These are phyloP conservation scores for Geotrichum cucujoidarum DNA, from an alignment of 1,139 yeast genomes.

Conservation along the genomic window DNA sequence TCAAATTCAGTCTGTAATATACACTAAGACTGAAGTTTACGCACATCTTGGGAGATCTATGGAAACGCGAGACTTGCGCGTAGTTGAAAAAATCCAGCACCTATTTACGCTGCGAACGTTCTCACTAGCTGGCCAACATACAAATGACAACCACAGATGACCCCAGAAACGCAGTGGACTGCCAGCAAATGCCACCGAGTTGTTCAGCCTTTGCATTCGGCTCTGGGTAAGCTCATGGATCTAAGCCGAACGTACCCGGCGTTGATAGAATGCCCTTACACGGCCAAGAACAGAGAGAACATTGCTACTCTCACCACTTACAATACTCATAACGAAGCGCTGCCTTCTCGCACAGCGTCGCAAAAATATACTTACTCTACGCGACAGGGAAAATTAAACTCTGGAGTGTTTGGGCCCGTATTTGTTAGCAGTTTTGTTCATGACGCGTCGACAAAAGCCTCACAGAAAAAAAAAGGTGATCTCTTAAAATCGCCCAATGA, in stretches of 20 bases:
- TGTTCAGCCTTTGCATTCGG: constrained; percentile 13
- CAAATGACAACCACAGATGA: background rate
- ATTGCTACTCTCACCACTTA: background rate
- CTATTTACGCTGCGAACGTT: too few relatives aligned
- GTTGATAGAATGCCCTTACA: constrained; percentile 11
- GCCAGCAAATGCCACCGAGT: constrained; percentile 16
- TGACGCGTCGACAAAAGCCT: background rate
- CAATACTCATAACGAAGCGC: background rate
- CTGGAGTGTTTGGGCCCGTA: constrained; percentile 4
- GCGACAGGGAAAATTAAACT: background rate
- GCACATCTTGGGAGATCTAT: too few relatives aligned
- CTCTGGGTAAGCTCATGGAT: constrained; percentile 4
- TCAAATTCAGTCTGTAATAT: too few relatives aligned
- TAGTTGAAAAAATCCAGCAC: too few relatives aligned
- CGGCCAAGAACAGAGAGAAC: constrained; percentile 2
- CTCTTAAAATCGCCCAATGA: background rate
- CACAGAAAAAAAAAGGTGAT: background rate
- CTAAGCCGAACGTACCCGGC: constrained; percentile 12
- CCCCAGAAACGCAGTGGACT: constrained; percentile 6
- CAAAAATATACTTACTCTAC: constrained; percentile 5
- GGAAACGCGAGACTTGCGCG: too few relatives aligned
- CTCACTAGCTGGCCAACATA: too few relatives aligned
- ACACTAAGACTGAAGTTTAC: too few relatives aligned
- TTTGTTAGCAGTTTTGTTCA: background rate
- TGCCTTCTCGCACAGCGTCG: constrained; percentile 3